A percentile compares a stretch with the other conserved stretches of the same genome.
Evolutionary conservation across 106 monocot species (phyloP).

Genomic region (Dendrobium officinale): DNA sequence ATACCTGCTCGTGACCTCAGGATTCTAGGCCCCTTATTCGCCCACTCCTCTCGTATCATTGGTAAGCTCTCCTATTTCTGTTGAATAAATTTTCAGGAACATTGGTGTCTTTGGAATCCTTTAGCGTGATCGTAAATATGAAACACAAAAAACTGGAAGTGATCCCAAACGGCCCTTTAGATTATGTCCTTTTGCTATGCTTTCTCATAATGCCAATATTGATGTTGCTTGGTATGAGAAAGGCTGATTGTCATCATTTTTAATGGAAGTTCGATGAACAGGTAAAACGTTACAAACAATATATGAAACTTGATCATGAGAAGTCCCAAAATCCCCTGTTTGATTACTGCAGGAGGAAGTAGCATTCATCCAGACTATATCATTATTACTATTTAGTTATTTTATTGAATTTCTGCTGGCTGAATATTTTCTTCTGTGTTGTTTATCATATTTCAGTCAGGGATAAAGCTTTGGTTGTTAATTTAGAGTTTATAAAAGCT

Average conservation of each 20-base stretch:
- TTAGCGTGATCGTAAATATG: too few relatives aligned
- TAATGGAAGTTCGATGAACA: too few relatives aligned
- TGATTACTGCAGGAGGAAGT: not conserved
- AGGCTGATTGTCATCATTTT: fast-evolving
- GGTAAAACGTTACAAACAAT: too few relatives aligned
- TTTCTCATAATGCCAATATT: not conserved
- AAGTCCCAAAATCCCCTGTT: not conserved
- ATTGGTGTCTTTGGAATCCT: too few relatives aligned
- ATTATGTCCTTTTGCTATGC: not conserved
- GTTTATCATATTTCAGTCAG: conserved; percentile 52
- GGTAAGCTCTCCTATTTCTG: conserved; percentile 22
- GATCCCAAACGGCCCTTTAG: not conserved
- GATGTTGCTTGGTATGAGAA: too few relatives aligned
- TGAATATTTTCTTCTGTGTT: conserved; percentile 6
- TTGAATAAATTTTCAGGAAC: not conserved
- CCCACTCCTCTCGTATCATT: conserved; percentile 75
- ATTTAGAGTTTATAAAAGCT: conserved; percentile 81
- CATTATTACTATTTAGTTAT: not conserved
- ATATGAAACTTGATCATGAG: too few relatives aligned
- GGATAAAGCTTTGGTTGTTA: conserved; percentile 90
- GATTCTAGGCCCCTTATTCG: conserved; percentile 83
- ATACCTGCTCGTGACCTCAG: conserved; percentile 77
- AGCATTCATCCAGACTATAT: not conserved
- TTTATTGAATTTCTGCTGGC: not conserved
- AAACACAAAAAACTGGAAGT: too few relatives aligned